Percentiles rank a stretch among this genome's conserved stretches.
Evolutionary conservation across 495 filamentous ascomycete genomes (phyloP).

Genomic region (Aspergillus affinis): DNA sequence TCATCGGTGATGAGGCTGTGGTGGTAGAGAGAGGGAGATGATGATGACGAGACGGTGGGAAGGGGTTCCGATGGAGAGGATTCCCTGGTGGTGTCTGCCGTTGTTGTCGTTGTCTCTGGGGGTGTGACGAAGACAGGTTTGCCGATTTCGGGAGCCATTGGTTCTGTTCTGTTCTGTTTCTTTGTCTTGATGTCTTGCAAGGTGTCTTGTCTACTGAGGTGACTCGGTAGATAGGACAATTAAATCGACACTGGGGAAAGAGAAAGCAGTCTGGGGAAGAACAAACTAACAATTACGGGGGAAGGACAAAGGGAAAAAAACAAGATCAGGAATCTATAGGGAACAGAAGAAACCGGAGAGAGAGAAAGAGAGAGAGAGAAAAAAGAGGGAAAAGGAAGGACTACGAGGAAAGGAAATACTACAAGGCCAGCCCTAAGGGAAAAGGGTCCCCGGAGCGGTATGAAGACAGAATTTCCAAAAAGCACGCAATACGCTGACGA

Average conservation of each 20-base stretch:
- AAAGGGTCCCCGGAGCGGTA: background rate
- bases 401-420: constrained; percentile 6
- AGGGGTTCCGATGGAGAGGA: background rate
- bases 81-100: background rate
- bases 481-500: background rate
- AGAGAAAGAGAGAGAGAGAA: constrained; percentile 9
- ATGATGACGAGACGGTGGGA: too few relatives aligned
- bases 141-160: constrained; percentile 20
- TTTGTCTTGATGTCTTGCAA: too few relatives aligned
- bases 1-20: constrained; percentile 36
- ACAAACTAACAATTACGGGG: too few relatives aligned
- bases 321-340: constrained; percentile 10
- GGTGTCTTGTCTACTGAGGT: too few relatives aligned
- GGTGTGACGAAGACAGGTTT: constrained; percentile 1
- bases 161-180: background rate
- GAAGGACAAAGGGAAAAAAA: background rate
- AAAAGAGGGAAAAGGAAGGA: constrained; percentile 2
- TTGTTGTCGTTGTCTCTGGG: background rate
- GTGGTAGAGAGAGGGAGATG: constrained; percentile 20
- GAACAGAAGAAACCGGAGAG: constrained; percentile 8
- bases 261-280: too few relatives aligned
- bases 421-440: background rate
- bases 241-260: background rate
- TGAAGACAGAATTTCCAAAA: background rate
- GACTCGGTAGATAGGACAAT: background rate